A percentile compares a stretch with the other conserved stretches of the same genome.
phyloP scores from a whole-genome alignment of 495 filamentous ascomycete species.

The Clavariopsis aquatica region DNA sequence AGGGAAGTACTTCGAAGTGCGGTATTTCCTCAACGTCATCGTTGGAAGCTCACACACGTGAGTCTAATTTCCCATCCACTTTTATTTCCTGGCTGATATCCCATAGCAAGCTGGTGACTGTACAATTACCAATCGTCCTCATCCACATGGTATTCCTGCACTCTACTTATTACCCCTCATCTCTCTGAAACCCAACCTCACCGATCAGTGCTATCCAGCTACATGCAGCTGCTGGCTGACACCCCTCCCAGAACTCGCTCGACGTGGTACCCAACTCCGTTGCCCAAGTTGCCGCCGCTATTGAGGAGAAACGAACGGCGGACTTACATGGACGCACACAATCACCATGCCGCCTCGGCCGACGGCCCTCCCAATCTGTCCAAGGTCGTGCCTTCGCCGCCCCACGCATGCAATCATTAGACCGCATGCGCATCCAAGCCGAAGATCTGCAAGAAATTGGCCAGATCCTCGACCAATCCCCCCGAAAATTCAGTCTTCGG shows the following conservation, averaged over 20 bases:
- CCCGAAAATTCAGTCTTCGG: slow-evolving; percentile 39
- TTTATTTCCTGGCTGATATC: slow-evolving; percentile 9
- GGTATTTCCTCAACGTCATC: slow-evolving; percentile 55
- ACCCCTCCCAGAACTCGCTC: slow-evolving; percentile 54
- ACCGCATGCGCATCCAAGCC: slow-evolving; percentile 41
- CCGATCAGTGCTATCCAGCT: not conserved
- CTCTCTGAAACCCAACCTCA: not conserved
- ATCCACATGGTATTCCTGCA: slow-evolving; percentile 53
- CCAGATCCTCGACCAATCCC: slow-evolving; percentile 40
- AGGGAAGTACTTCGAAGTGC: slow-evolving; percentile 55
- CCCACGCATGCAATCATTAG: slow-evolving; percentile 44
- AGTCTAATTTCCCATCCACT: slow-evolving; percentile 24
- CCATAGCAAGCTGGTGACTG: slow-evolving; percentile 49
- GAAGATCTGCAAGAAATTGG: slow-evolving; percentile 41
- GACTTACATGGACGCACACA: slow-evolving; percentile 8
- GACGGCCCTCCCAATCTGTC: slow-evolving; percentile 40
- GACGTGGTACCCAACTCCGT: slow-evolving; percentile 63
- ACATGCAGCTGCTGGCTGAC: slow-evolving; percentile 23
- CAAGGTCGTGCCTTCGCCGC: slow-evolving; percentile 49
- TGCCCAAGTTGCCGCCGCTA: slow-evolving; percentile 57
- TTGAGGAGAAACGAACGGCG: slow-evolving; percentile 51
- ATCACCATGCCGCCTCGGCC: slow-evolving; percentile 23
- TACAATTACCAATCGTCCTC: slow-evolving; percentile 58
- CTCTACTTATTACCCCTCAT: slow-evolving; percentile 5
- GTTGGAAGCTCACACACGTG: slow-evolving; percentile 50